Conservation (phyloP, 202 grass and related monocot species). For the Setaria italica region DNA sequence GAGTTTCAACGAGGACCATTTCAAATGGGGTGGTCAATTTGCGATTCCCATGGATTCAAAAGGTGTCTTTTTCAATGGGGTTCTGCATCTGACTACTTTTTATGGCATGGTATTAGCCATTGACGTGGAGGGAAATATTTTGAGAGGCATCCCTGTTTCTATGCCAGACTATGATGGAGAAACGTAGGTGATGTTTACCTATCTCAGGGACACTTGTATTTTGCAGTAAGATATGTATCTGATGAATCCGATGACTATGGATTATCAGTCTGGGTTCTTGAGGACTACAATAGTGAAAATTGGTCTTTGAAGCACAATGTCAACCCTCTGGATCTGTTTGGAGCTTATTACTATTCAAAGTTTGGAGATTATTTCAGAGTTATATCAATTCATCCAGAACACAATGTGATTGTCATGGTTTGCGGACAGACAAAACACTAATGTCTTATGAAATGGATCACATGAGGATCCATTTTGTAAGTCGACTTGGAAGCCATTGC, state of each 20-base stretch:
- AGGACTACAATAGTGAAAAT: not conserved
- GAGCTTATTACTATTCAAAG: not conserved
- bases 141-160: not conserved
- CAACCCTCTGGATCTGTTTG: not conserved
- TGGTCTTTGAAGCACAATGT: slow-evolving; percentile 25
- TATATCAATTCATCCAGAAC: slow-evolving; percentile 24
- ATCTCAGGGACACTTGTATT: not conserved
- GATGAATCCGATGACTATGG: not conserved
- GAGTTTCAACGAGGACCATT: not conserved
- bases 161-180: not conserved
- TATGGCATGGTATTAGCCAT: not conserved
- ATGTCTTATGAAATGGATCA: slow-evolving; percentile 21
- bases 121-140: slow-evolving; percentile 9
- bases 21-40: not conserved
- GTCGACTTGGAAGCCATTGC: not conserved
- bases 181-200: not conserved
- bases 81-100: not conserved
- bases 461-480: not conserved
- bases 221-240: not conserved
- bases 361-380: not conserved
- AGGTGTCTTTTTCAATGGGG: not conserved
- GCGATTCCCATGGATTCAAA: accelerated
- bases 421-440: not conserved
- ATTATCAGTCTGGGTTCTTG: slow-evolving; percentile 15
- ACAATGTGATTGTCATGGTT: not conserved